Percentiles rank a stretch among this genome's conserved stretches.
Conservation (phyloP, 805 yeast genomes). For the Teunomyces atbi region DNA sequence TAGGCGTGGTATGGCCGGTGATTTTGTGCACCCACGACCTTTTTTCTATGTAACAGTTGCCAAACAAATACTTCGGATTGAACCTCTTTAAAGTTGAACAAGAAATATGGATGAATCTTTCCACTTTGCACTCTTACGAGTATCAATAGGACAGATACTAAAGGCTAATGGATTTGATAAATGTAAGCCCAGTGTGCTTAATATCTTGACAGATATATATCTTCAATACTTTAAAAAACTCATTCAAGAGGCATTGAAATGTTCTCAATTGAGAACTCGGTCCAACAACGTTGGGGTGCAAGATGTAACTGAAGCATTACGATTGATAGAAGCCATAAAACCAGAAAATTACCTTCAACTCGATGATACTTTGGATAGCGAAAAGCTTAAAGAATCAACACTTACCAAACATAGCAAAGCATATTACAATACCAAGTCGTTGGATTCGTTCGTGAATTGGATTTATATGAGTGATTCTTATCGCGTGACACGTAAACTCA, state of each 20-base stretch:
- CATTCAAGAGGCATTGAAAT: conserved; percentile 46
- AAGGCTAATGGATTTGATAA: conserved; percentile 83
- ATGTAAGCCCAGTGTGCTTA: conserved; percentile 68
- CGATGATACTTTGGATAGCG: conserved; percentile 19
- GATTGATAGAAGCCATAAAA: conserved; percentile 57
- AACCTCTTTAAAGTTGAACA: conserved; percentile 14
- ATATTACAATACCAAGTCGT: conserved; percentile 33
- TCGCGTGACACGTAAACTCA: conserved; percentile 21
- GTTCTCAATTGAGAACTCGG: conserved; percentile 44
- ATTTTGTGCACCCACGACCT: not conserved
- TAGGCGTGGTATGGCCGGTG: too few species aligned
- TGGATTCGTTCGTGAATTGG: conserved; percentile 41
- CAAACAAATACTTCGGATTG: not conserved
- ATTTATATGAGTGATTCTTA: conserved; percentile 26
- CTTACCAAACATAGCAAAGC: conserved; percentile 14
- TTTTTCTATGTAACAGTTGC: not conserved
- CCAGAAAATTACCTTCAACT: conserved; percentile 58
- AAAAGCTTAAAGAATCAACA: conserved; percentile 12
- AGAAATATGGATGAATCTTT: conserved; percentile 37
- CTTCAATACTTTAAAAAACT: conserved; percentile 60
- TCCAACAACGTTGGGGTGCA: conserved; percentile 49
- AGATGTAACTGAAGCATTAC: conserved; percentile 72
- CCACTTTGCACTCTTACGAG: conserved; percentile 36
- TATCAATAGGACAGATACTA: conserved; percentile 54
- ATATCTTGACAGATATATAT: conserved; percentile 74